A percentile compares a stretch with the other conserved stretches of the same genome.
Evolutionary conservation across 495 filamentous ascomycete genomes (phyloP).

Genomic region (Cercophora samala): DNA sequence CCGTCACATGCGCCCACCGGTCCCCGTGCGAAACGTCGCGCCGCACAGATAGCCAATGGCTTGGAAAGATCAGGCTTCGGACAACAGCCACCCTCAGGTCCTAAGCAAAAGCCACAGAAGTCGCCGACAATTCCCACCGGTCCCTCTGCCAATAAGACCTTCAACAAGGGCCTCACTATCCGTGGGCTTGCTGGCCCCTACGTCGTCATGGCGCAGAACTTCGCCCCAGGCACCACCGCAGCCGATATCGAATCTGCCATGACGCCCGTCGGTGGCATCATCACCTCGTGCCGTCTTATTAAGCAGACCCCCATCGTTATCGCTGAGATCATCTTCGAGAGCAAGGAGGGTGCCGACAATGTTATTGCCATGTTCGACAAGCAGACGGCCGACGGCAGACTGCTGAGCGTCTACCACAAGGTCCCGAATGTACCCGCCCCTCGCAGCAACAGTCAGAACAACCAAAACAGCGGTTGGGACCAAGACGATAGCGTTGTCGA

Average conservation of each 20-base stretch:
- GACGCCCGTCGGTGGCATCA: slow-evolving; percentile 64
- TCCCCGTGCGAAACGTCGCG: slow-evolving; percentile 30
- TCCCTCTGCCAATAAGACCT: slow-evolving; percentile 2
- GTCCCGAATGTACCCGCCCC: slow-evolving; percentile 28
- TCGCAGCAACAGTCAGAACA: not conserved
- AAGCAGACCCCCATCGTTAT: slow-evolving; percentile 72
- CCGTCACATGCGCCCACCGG: slow-evolving; percentile 10
- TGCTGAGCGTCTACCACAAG: slow-evolving; percentile 74
- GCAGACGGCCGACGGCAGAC: slow-evolving; percentile 84
- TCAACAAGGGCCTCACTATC: slow-evolving; percentile 62
- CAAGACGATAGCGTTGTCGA: slow-evolving; percentile 18
- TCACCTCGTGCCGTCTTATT: slow-evolving; percentile 68
- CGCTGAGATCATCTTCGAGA: slow-evolving; percentile 79
- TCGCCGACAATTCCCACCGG: not conserved
- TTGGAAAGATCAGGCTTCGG: slow-evolving; percentile 32
- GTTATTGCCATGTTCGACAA: slow-evolving; percentile 83
- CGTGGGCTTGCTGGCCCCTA: slow-evolving; percentile 77
- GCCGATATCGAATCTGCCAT: slow-evolving; percentile 91
- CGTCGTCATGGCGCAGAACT: slow-evolving; percentile 82
- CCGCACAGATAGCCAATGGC: slow-evolving; percentile 33
- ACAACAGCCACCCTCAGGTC: slow-evolving; percentile 20
- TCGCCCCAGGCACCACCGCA: slow-evolving; percentile 87
- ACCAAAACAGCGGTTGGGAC: not conserved
- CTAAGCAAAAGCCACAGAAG: not conserved
- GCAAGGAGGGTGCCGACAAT: slow-evolving; percentile 71